These are phyloP conservation scores for Bimuria novae-zelandiae DNA, from an alignment of 2,329 filamentous ascomycete species.

Conservation along the genomic window DNA sequence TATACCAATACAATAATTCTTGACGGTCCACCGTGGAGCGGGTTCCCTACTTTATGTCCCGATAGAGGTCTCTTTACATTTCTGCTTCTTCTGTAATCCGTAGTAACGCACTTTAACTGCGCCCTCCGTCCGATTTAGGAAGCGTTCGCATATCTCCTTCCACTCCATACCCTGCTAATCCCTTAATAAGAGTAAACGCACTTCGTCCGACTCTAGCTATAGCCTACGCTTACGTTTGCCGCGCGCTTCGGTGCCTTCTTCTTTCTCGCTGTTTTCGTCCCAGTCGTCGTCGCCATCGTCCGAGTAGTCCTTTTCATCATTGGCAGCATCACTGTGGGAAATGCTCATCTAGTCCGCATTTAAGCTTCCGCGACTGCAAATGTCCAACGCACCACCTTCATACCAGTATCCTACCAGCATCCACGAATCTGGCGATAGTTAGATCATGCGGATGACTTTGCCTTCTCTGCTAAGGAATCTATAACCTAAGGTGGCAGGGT, in stretches of 20 bases:
- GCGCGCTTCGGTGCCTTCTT: slow-evolving; percentile 8
- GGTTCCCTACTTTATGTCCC: too few species aligned
- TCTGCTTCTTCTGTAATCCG: slow-evolving; percentile 2
- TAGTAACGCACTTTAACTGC: slow-evolving; percentile 8
- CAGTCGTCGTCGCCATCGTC: slow-evolving; percentile 14
- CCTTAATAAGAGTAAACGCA: slow-evolving; percentile 15
- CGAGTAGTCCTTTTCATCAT: slow-evolving; percentile 13
- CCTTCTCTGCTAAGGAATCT: too few species aligned
- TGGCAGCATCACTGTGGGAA: slow-evolving; percentile 11
- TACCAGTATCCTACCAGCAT: too few species aligned
- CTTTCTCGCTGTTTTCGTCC: slow-evolving; percentile 14
- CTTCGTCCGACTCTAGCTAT: slow-evolving; percentile 17
- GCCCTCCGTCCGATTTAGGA: slow-evolving; percentile 8
- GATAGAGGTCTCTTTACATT: too few species aligned
- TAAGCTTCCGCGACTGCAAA: slow-evolving; percentile 5
- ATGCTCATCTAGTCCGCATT: slow-evolving; percentile 15
- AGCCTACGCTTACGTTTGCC: slow-evolving; percentile 10
- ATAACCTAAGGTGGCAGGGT: too few species aligned
- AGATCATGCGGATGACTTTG: too few species aligned
- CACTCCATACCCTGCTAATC: slow-evolving; percentile 14
- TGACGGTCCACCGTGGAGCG: too few species aligned
- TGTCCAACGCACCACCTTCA: too few species aligned
- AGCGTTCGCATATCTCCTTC: slow-evolving; percentile 14
- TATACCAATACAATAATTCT: too few species aligned
- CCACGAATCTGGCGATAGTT: too few species aligned